Conservation (phyloP, 805 yeast genomes). For the Teunomyces kruisii region DNA sequence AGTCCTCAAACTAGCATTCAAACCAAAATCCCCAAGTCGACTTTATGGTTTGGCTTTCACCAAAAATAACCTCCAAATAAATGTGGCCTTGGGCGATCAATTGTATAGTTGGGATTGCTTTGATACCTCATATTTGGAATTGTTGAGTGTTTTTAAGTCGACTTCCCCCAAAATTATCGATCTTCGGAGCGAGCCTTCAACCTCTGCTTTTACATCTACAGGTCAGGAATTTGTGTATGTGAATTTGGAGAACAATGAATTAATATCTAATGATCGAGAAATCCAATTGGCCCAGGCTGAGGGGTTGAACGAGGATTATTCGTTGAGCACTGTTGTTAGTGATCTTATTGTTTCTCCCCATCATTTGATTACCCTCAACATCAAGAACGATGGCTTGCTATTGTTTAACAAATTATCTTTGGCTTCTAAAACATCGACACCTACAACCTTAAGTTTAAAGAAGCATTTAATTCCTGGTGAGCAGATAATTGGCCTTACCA, state of each 20-base stretch:
- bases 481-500: slow-evolving; percentile 26
- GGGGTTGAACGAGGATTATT: slow-evolving; percentile 10
- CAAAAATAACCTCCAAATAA: slow-evolving; percentile 22
- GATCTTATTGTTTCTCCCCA: slow-evolving; percentile 28
- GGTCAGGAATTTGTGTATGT: slow-evolving; percentile 15
- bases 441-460: slow-evolving; percentile 8
- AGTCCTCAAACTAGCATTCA: slow-evolving; percentile 27
- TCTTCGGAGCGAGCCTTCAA: background rate
- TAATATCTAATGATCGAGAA: slow-evolving; percentile 33
- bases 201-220: slow-evolving; percentile 15
- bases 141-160: slow-evolving; percentile 27
- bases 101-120: slow-evolving; percentile 35
- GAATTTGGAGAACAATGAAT: slow-evolving; percentile 13
- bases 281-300: slow-evolving; percentile 19
- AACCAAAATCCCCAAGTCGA: slow-evolving; percentile 6
- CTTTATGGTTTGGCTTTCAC: slow-evolving; percentile 8
- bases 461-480: slow-evolving; percentile 4
- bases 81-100: slow-evolving; percentile 18
- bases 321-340: slow-evolving; percentile 7
- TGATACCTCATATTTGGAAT: slow-evolving; percentile 28
- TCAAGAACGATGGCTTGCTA: slow-evolving; percentile 16
- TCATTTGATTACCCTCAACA: slow-evolving; percentile 25
- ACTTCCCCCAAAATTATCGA: slow-evolving; percentile 12
- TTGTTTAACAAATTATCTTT: slow-evolving; percentile 31
- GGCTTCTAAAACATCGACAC: slow-evolving; percentile 3